These are phyloP conservation scores for Pleurotus djamor DNA, from an alignment of 768 basidiomycete genomes.

Conservation along the genomic window DNA sequence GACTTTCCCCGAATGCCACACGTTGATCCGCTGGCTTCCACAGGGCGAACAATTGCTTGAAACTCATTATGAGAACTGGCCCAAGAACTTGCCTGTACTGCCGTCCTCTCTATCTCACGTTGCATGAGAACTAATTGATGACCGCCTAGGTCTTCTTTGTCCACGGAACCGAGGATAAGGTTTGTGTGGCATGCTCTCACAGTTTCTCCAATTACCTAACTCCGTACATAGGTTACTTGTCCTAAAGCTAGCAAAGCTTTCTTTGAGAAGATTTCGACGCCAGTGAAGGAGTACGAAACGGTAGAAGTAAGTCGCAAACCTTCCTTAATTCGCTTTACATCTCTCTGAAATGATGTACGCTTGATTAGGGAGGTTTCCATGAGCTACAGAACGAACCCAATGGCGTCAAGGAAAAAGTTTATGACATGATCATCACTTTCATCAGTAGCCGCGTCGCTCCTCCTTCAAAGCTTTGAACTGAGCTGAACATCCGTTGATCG, in stretches of 20 bases:
- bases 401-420: conserved; percentile 61
- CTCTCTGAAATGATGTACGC: neutral
- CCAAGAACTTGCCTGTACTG: conserved; percentile 59
- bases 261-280: conserved; percentile 44
- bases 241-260: conserved; percentile 51
- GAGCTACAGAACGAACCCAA: conserved; percentile 75
- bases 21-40: neutral
- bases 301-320: conserved; percentile 28
- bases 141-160: conserved; percentile 48
- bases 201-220: no score
- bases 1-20: neutral
- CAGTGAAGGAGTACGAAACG: conserved; percentile 48
- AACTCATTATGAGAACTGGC: conserved; percentile 56
- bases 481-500: no score
- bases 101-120: neutral
- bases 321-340: neutral
- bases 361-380: conserved; percentile 63
- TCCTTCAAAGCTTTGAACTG: neutral
- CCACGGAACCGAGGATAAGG: conserved; percentile 65
- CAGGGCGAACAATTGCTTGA: conserved; percentile 61
- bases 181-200: conserved; percentile 14
- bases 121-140: neutral
- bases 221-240: conserved; percentile 46
- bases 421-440: conserved; percentile 53
- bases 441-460: conserved; percentile 29